A percentile compares a stretch with the other conserved stretches of the same genome.
phyloP scores from a whole-genome alignment of 1,139 yeast genomes.

The Kodamaea sp. region DNA sequence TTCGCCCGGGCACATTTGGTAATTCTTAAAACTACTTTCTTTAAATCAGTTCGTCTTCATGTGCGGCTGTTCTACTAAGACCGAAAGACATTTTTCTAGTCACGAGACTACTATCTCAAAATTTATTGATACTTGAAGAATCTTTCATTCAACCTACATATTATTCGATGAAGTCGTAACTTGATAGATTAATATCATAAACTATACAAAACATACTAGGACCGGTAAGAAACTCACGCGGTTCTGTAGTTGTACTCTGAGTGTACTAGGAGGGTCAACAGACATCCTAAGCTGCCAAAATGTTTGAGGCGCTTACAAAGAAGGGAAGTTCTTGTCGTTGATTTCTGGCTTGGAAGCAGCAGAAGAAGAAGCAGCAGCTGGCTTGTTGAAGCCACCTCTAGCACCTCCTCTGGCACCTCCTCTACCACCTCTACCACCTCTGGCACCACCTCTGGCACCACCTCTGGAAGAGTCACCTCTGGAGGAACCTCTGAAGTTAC shows the following conservation, averaged over 20 bases:
- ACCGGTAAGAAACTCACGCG: neutral
- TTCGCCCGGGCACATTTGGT: no score
- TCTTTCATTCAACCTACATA: no score
- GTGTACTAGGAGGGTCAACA: conserved; percentile 4
- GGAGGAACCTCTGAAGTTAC: conserved; percentile 26
- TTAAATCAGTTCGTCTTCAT: no score
- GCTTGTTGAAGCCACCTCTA: conserved; percentile 1
- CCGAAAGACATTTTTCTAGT: no score
- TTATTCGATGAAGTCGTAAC: no score
- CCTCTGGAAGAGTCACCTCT: conserved; percentile 25
- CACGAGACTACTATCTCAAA: no score
- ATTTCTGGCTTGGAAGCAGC: conserved; percentile 43
- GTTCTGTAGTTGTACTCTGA: conserved; percentile 3
- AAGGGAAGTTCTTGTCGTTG: conserved; percentile 65
- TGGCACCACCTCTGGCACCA: conserved; percentile 24
- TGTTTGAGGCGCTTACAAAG: conserved; percentile 36
- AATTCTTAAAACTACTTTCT: no score
- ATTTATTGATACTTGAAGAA: no score
- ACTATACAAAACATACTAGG: conserved; percentile 7
- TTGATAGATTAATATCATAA: conserved; percentile 7
- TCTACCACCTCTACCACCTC: conserved; percentile 18
- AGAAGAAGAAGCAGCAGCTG: conserved; percentile 13
- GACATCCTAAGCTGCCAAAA: conserved; percentile 1
- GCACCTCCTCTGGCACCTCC: conserved; percentile 2
- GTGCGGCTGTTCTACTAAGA: no score